Conservation (phyloP, 495 filamentous ascomycete genomes). For the Xylaria telfairii region DNA sequence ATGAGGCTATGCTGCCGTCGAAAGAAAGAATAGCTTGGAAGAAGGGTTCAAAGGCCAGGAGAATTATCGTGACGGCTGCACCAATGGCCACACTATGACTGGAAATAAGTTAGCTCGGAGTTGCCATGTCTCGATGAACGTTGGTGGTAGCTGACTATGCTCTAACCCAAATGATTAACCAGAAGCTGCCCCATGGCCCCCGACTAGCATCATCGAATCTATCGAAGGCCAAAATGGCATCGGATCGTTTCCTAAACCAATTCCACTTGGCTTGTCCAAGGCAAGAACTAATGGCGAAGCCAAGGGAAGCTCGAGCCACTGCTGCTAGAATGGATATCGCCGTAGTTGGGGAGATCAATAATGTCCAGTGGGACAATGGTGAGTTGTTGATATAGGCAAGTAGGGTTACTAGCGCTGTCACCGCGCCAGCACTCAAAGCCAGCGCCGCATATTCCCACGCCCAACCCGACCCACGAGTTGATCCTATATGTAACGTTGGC, state of each 20-base stretch:
- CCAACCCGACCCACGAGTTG: conserved; percentile 44
- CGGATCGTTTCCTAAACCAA: conserved; percentile 4
- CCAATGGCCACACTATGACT: neutral
- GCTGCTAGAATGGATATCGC: neutral
- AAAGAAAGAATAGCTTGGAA: neutral
- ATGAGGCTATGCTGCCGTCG: neutral
- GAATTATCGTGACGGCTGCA: neutral
- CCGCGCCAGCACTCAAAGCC: neutral
- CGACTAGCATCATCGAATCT: conserved; percentile 47
- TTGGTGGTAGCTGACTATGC: conserved; percentile 18
- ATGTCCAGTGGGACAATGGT: neutral
- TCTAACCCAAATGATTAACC: conserved; percentile 37
- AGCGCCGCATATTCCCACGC: conserved; percentile 12
- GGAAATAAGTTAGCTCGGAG: neutral
- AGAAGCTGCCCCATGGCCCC: conserved; percentile 46
- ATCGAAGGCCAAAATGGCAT: conserved; percentile 38
- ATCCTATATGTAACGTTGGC: too few species aligned
- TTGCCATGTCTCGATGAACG: neutral
- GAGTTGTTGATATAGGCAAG: neutral
- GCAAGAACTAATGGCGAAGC: conserved; percentile 9
- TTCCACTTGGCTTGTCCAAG: conserved; percentile 10
- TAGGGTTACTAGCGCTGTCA: neutral
- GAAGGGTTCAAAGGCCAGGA: neutral
- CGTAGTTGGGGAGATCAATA: neutral
- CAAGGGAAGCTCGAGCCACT: neutral